These are phyloP conservation scores for Amanita polypyramis DNA, from an alignment of 768 basidiomycete genomes.

Conservation along the genomic window DNA sequence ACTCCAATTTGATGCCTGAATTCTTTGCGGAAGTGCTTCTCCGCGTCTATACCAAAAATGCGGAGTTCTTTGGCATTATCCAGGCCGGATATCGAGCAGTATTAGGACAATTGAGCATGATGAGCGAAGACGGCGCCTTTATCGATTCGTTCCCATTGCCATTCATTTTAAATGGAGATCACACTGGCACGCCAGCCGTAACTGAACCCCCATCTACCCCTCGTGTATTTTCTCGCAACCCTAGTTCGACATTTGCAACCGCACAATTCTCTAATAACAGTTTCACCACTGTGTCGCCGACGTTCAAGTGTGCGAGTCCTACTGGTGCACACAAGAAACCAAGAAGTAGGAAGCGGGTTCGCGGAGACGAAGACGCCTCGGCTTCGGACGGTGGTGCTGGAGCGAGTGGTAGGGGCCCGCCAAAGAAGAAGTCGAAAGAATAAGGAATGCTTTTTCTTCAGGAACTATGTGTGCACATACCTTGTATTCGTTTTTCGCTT, in stretches of 20 bases:
- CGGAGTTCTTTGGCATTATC: conserved; percentile 43
- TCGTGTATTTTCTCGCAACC: conserved; percentile 16
- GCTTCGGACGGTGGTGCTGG: not conserved
- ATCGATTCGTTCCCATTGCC: not conserved
- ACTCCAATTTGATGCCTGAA: conserved; percentile 54
- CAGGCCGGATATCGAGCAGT: conserved; percentile 56
- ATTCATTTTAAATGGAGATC: not conserved
- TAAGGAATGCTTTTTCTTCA: not conserved
- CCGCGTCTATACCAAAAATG: conserved; percentile 61
- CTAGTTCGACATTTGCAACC: conserved; percentile 3
- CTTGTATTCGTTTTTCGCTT: not conserved
- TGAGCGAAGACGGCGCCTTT: conserved; percentile 12
- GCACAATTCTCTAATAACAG: conserved; percentile 28
- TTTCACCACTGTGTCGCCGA: conserved; percentile 35
- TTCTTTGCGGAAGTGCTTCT: conserved; percentile 63
- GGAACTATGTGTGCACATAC: not conserved
- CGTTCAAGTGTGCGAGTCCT: conserved; percentile 25
- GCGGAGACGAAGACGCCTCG: conserved; percentile 3
- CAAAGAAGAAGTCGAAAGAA: conserved; percentile 8
- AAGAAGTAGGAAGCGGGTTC: conserved; percentile 2
- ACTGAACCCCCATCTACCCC: conserved; percentile 30
- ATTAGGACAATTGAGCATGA: conserved; percentile 17
- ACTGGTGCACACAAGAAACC: conserved; percentile 9
- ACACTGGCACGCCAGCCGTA: conserved; percentile 25
- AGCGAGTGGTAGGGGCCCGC: conserved; percentile 1